phyloP scores from a whole-genome alignment of 257 asterid species.

The Anisodus acutangulus region DNA sequence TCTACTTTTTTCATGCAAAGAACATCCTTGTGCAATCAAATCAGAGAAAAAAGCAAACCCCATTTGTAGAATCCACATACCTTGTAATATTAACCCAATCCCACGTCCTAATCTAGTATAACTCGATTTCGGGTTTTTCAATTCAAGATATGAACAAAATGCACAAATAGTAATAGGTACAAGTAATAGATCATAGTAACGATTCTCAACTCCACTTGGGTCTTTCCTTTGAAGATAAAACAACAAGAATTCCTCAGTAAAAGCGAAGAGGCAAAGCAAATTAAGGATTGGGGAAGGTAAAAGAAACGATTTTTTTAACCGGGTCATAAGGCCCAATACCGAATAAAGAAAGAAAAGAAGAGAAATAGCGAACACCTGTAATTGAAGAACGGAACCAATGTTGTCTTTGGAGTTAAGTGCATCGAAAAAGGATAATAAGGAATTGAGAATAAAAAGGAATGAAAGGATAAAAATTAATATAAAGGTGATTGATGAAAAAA shows the following conservation, averaged over 20 bases:
- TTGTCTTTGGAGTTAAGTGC: constrained; percentile 62
- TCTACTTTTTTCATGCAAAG: constrained; percentile 73
- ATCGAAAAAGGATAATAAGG: constrained; percentile 68
- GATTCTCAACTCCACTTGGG: constrained; percentile 84
- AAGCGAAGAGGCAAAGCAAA: constrained; percentile 67
- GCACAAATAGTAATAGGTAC: constrained; percentile 76
- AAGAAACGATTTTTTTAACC: constrained; percentile 39
- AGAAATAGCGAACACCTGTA: constrained; percentile 66
- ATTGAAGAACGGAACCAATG: constrained; percentile 69
- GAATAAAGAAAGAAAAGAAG: constrained; percentile 67
- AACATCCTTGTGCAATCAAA: constrained; percentile 69
- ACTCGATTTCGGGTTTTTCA: constrained; percentile 56
- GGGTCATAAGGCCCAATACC: constrained; percentile 57
- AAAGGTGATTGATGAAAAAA: constrained; percentile 60
- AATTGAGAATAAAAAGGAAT: constrained; percentile 56
- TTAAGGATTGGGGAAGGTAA: constrained; percentile 58
- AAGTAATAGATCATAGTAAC: constrained; percentile 72
- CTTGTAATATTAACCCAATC: constrained; percentile 74
- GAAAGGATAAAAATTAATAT: constrained; percentile 59
- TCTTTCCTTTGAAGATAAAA: constrained; percentile 77
- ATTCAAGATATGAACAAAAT: constrained; percentile 71
- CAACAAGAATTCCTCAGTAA: constrained; percentile 76
- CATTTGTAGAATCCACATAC: constrained; percentile 93
- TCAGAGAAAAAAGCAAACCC: constrained; percentile 86
- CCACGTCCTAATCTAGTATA: constrained; percentile 73